Evolutionary conservation across 208 protist genomes (phyloP).

Genomic region (Crithidia mellificae): DNA sequence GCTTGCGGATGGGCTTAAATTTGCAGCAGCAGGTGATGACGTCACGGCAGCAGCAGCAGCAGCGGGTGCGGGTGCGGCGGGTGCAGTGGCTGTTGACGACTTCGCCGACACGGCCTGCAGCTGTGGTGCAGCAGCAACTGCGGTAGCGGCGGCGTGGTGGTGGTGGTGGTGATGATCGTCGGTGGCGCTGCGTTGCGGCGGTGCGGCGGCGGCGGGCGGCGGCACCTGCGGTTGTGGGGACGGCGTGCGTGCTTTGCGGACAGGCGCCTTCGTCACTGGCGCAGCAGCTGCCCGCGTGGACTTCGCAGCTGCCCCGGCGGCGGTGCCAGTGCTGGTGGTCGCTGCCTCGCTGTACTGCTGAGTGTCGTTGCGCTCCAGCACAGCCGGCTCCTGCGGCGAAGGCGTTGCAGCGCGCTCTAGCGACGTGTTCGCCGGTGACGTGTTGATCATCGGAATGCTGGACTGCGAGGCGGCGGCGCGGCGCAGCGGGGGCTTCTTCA

Average conservation of each 20-base stretch:
- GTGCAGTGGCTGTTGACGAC: neutral
- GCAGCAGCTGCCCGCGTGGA: conserved; percentile 3
- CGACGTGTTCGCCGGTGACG: neutral
- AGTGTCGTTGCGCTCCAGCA: neutral
- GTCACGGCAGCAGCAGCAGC: neutral
- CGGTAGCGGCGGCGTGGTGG: neutral
- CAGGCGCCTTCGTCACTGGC: neutral
- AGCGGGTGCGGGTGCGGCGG: neutral
- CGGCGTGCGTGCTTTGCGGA: neutral
- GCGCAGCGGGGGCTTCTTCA: conserved; percentile 9
- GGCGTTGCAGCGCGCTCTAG: neutral
- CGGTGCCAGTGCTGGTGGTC: no score
- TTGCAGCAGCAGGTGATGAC: neutral
- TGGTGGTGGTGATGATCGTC: neutral
- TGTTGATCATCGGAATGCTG: conserved; percentile 1
- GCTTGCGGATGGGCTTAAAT: neutral
- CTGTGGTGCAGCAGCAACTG: neutral
- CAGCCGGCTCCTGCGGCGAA: neutral
- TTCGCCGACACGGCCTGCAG: neutral
- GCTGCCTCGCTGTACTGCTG: neutral
- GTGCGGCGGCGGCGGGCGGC: neutral
- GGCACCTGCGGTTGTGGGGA: conserved; percentile 2
- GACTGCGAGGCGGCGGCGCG: conserved; percentile 3
- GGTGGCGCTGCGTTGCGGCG: neutral
- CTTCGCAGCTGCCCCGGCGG: no score